Base-by-base conservation (phyloP, 306 rosid species). In the Lathyrus oleraceus region DNA sequence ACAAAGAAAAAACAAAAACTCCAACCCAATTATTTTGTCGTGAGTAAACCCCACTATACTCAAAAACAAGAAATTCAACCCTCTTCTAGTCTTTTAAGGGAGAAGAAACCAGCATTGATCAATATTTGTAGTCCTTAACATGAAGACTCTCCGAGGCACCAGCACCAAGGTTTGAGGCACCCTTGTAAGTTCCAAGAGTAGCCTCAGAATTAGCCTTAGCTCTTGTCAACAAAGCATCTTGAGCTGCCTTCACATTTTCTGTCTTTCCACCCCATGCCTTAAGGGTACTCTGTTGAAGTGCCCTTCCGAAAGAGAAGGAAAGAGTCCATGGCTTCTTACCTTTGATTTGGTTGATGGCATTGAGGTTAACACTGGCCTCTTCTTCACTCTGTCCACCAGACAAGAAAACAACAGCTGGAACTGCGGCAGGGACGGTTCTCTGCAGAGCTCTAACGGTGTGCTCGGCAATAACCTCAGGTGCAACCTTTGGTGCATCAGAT, bases 281-380 rank as follows among this genome's bases (percentile, higher is more conserved):
- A 0, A 80, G 84, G 3, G 84, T 75, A 53, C 84, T 80, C 73
- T 80, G 84, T 27, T 80, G 84, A 47, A 80, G 80, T 38, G 84
- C 84, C 80, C 84, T 80, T 74, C 84, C 84, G 10, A 80, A 80
- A 4, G 84, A 80, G 84, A 80, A 80, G 0, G 84, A 80, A 13
- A 80, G 80, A 9, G 84, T 17, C 84, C 84, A 80, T 47, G 84
- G 84, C 74, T 80, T 80, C 84, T 80, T 80, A 6, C 80, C 84
- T 53, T 80, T 75, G 14, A 80, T 70, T 39, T 75, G 76, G 84
- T 80, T 80, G 0, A 80, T 75, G 70, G 84, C 84, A 30, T 75
- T 80, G 69, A 80, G 84, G 74, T 80, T 75, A 15, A 75, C 14
- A 28, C 70, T 56, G 4, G 80, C 84, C 77, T 80, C 74, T 72